Percentiles rank a stretch among this genome's conserved stretches.
Evolutionary conservation across 1,284 basidiomycete genomes (phyloP).

Genomic region (Puccinia horiana): DNA sequence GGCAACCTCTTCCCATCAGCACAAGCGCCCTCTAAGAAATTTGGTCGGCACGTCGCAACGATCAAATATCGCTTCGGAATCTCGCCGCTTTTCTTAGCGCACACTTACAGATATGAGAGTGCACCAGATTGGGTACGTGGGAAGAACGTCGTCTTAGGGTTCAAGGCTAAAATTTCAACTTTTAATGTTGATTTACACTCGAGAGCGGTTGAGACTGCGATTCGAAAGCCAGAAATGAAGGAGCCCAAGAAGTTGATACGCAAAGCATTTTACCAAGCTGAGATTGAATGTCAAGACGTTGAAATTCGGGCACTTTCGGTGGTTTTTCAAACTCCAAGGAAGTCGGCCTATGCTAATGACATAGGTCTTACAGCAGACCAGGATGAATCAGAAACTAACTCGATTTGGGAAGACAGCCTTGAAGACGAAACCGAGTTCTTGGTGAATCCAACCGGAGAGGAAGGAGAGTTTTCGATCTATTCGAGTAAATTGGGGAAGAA

Average conservation of each 20-base stretch:
- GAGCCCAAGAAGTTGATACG: conserved; percentile 66
- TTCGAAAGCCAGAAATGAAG: conserved; percentile 59
- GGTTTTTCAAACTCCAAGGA: conserved; percentile 72
- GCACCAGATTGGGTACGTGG: conserved; percentile 76
- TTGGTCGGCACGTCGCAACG: conserved; percentile 83
- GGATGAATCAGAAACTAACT: conserved; percentile 49
- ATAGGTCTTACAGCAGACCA: conserved; percentile 40
- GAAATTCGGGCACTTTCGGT: conserved; percentile 78
- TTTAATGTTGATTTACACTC: conserved; percentile 92
- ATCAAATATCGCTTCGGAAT: conserved; percentile 87
- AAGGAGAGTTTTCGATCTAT: conserved; percentile 12
- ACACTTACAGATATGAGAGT: conserved; percentile 80
- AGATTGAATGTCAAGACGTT: conserved; percentile 76
- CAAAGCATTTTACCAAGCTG: conserved; percentile 90
- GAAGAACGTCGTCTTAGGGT: conserved; percentile 74
- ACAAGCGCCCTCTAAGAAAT: conserved; percentile 78
- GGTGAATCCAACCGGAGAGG: conserved; percentile 21
- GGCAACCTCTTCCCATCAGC: conserved; percentile 75
- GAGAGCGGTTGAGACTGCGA: conserved; percentile 73
- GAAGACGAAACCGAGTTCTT: conserved; percentile 36
- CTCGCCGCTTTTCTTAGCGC: conserved; percentile 77
- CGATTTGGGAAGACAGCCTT: conserved; percentile 35
- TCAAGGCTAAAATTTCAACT: conserved; percentile 77
- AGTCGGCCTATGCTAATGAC: conserved; percentile 56
- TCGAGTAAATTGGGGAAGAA: not conserved